These are phyloP conservation scores for Phialocephala subalpina DNA, from an alignment of 2,329 filamentous ascomycete genomes.

Conservation along the genomic window DNA sequence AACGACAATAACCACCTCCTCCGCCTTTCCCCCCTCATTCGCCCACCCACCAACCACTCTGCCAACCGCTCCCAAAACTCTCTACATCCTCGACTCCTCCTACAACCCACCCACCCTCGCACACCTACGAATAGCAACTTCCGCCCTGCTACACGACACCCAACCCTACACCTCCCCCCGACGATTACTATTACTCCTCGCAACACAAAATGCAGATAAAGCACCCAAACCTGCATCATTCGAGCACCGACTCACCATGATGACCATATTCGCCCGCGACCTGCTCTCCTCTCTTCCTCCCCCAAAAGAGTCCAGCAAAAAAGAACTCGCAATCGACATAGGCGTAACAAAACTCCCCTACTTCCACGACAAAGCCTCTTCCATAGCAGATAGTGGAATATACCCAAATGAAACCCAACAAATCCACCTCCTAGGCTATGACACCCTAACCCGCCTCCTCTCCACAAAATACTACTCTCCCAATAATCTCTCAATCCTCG, in stretches of 20 bases:
- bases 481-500: conserved; percentile 61
- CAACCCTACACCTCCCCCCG: conserved; percentile 35
- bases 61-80: conserved; percentile 35
- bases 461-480: conserved; percentile 74
- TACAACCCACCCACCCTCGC: conserved; percentile 74
- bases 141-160: conserved; percentile 50
- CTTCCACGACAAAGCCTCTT: conserved; percentile 75
- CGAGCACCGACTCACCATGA: conserved; percentile 72
- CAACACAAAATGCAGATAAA: conserved; percentile 73
- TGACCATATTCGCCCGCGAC: conserved; percentile 72
- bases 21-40: conserved; percentile 39
- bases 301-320: neutral
- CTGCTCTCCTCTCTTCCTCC: conserved; percentile 47
- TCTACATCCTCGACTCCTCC: conserved; percentile 71
- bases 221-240: conserved; percentile 72
- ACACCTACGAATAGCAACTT: conserved; percentile 62
- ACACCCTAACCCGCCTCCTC: conserved; percentile 77
- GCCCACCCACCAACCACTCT: conserved; percentile 17
- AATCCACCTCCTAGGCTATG: conserved; percentile 77
- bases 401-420: conserved; percentile 55
- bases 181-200: conserved; percentile 65
- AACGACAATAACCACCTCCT: conserved; percentile 17
- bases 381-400: conserved; percentile 57
- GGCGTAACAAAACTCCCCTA: conserved; percentile 76
- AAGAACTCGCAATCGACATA: conserved; percentile 59